These are phyloP conservation scores for Trichoderma sp. DNA, from an alignment of 2,329 filamentous ascomycete species.

Conservation along the genomic window DNA sequence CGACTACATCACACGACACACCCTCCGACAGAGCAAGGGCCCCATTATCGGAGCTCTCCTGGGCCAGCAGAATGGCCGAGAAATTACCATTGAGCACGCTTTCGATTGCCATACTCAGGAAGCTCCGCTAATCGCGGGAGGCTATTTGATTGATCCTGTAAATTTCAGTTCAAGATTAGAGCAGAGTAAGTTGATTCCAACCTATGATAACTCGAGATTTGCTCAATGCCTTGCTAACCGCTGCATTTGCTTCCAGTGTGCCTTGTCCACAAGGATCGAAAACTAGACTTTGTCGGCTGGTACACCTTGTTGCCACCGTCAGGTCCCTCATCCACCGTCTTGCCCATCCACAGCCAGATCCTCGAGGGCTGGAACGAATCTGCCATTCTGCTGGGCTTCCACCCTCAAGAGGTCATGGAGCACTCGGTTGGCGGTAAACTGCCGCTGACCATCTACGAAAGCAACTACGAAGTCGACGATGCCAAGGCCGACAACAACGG, in stretches of 20 bases:
- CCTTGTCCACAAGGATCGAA: constrained; percentile 80
- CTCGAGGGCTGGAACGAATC: constrained; percentile 78
- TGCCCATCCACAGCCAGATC: constrained; percentile 78
- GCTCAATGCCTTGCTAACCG: neutral
- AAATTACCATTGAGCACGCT: constrained; percentile 89
- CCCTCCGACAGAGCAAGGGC: constrained; percentile 70
- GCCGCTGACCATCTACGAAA: constrained; percentile 90
- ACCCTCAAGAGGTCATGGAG: constrained; percentile 61
- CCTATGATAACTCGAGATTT: constrained; percentile 11
- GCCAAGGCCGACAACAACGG: constrained; percentile 49
- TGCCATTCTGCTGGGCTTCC: constrained; percentile 84
- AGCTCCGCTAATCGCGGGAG: constrained; percentile 51
- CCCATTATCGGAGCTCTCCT: constrained; percentile 86
- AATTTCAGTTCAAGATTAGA: constrained; percentile 81
- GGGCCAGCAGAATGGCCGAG: constrained; percentile 85
- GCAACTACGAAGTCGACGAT: constrained; percentile 72
- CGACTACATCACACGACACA: constrained; percentile 92
- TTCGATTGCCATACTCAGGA: constrained; percentile 73
- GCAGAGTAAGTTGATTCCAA: constrained; percentile 67
- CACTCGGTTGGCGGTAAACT: constrained; percentile 73
- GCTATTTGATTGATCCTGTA: constrained; percentile 62
- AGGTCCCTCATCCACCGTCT: constrained; percentile 68
- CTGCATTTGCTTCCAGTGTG: constrained; percentile 62
- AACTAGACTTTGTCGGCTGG: constrained; percentile 88
- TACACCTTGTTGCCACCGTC: constrained; percentile 75